Percentiles rank a stretch among this genome's conserved stretches.
phyloP scores from a whole-genome alignment of 2,329 filamentous ascomycete genomes.

The Akanthomyces uredinophilus region DNA sequence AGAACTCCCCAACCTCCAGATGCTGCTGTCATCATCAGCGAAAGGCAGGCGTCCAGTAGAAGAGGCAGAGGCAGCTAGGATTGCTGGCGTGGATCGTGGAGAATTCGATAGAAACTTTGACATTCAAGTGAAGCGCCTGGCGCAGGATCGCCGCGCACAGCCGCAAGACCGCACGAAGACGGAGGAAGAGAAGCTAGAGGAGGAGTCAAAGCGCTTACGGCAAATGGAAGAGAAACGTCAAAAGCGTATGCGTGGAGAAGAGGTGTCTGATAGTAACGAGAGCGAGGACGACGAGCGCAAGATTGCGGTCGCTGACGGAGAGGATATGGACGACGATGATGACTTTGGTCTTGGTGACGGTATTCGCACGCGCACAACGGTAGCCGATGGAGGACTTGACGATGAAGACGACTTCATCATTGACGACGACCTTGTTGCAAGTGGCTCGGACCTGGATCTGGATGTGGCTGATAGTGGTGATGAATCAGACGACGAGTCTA shows the following conservation, averaged over 20 bases:
- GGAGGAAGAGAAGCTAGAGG: conserved; percentile 74
- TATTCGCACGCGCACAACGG: conserved; percentile 52
- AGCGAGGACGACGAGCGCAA: conserved; percentile 37
- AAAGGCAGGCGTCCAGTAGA: conserved; percentile 32
- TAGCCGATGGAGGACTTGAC: conserved; percentile 67
- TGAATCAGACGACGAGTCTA: conserved; percentile 45
- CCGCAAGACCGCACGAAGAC: conserved; percentile 88
- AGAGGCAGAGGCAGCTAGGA: conserved; percentile 24
- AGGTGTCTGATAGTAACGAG: conserved; percentile 61
- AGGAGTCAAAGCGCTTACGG: conserved; percentile 71
- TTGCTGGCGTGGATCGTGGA: conserved; percentile 55
- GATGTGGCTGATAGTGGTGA: conserved; percentile 52
- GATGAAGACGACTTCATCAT: conserved; percentile 93
- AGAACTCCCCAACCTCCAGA: conserved; percentile 70
- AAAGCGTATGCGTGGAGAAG: conserved; percentile 81
- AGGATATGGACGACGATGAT: conserved; percentile 43
- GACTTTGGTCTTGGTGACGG: conserved; percentile 57
- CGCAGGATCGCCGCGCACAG: conserved; percentile 76
- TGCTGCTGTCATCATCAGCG: conserved; percentile 53
- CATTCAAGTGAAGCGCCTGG: conserved; percentile 71
- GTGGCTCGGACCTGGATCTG: conserved; percentile 65
- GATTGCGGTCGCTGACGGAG: conserved; percentile 32
- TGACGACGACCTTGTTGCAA: conserved; percentile 83
- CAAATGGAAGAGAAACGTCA: conserved; percentile 78
- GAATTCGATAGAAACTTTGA: conserved; percentile 86